Base-by-base conservation (phyloP, 495 filamentous ascomycete genomes). In the Podospora appendiculata region DNA sequence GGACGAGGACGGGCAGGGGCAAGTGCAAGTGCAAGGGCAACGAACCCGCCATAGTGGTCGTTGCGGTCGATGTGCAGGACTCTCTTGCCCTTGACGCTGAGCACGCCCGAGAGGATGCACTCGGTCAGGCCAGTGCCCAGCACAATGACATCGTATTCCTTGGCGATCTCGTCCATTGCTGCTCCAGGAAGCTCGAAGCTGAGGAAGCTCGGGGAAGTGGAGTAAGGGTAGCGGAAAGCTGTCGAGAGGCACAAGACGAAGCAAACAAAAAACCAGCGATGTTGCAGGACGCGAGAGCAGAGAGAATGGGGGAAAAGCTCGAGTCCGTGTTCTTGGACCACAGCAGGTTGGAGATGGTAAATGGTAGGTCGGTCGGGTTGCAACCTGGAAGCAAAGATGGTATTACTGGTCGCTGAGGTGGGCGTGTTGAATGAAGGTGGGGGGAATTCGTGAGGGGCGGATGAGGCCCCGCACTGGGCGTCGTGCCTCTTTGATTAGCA, bases 61-160 rank as follows among this genome's bases (percentile, higher is more conserved):
- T 97, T 97, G 71, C 93, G 86, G 73, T 98, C 93, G 66, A 98
- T 96, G 76, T 98, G 95, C 53, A 98, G 79, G 52, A 98, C 94
- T 76, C 96, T 97, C 79, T 94, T 93, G 56, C 93, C 93, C 77
- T 97, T 96, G 51, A 97, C 94, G 73, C 92, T 96, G 68, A 98
- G 79, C 54, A 98, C 93, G 68, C 93, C 93, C 59, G 91, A 96
- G 57, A 98, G 84, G 59, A 98, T 92, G 75, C 93, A 98, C 81
- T 98, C 93, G 55, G 93, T 96, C 80, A 98, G 71, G 59, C 93
- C 93, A 64, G 93, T 98, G 73, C 93, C 93, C 65, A 98, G 85
- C 64, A 98, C 94, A 61, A 98, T 87, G 69, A 96, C 86, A 80
- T 98, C 93, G 78, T 98, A 98, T 71, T 96, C 90, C 51, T 85